Evolutionary conservation across 306 rosid species (phyloP).

Genomic region (Quillaja saponaria): DNA sequence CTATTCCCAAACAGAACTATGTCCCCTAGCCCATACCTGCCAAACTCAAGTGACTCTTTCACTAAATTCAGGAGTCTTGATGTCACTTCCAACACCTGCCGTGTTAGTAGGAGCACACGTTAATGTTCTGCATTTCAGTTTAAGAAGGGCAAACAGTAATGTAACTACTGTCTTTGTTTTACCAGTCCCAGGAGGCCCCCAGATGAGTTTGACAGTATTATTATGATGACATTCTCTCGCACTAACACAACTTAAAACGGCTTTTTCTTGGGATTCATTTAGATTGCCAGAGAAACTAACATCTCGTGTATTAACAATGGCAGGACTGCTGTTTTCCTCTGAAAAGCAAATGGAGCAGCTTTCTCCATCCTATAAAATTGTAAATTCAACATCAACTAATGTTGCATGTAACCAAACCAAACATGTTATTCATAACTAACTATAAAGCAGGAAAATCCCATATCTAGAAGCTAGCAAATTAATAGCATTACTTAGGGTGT

Average conservation of each 20-base stretch:
- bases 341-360: slow-evolving; percentile 27
- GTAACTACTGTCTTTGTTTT: slow-evolving; percentile 62
- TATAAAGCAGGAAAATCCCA: background rate
- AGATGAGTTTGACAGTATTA: slow-evolving; percentile 46
- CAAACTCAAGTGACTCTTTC: background rate
- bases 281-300: slow-evolving; percentile 33
- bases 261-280: slow-evolving; percentile 47
- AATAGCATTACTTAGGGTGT: background rate
- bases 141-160: slow-evolving; percentile 36
- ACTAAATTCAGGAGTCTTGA: slow-evolving; percentile 22
- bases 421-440: background rate
- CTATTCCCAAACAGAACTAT: slow-evolving; percentile 37
- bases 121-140: slow-evolving; percentile 42
- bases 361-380: slow-evolving; percentile 38
- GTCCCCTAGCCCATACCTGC: slow-evolving; percentile 33
- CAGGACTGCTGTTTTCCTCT: background rate
- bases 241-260: slow-evolving; percentile 41
- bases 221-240: slow-evolving; percentile 32
- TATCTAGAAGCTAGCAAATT: background rate
- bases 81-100: slow-evolving; percentile 49
- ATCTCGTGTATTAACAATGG: background rate
- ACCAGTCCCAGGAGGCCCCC: slow-evolving; percentile 77
- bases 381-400: background rate
- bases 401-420: background rate
- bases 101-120: slow-evolving; percentile 69